Evolutionary conservation across 2,329 filamentous ascomycete species (phyloP).

Genomic region (Talaromyces sp.): DNA sequence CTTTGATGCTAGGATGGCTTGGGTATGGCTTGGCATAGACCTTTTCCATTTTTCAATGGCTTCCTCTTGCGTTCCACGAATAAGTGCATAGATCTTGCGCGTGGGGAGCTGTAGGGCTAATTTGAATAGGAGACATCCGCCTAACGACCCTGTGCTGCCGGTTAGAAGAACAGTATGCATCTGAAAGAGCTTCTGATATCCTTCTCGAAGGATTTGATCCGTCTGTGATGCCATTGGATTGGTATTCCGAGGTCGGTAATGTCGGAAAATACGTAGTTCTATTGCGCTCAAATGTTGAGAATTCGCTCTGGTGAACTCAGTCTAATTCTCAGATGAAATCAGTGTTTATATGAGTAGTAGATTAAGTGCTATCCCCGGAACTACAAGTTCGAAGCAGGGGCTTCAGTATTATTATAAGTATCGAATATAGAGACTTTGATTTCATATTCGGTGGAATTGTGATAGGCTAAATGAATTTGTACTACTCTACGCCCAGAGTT

Average conservation of each 20-base stretch:
- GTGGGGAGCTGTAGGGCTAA: slow-evolving; percentile 36
- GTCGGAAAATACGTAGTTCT: slow-evolving; percentile 27
- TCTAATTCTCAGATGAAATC: too few relatives aligned
- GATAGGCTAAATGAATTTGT: too few relatives aligned
- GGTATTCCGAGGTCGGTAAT: slow-evolving; percentile 5
- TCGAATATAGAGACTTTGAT: too few relatives aligned
- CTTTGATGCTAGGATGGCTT: slow-evolving; percentile 27
- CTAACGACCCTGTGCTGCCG: slow-evolving; percentile 35
- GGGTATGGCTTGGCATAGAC: slow-evolving; percentile 32
- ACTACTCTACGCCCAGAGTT: too few relatives aligned
- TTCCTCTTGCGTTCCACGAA: slow-evolving; percentile 25
- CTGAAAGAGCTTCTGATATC: slow-evolving; percentile 30
- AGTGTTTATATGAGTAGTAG: too few relatives aligned
- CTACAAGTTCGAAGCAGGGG: too few relatives aligned
- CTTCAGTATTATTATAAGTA: too few relatives aligned
- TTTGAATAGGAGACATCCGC: slow-evolving; percentile 39
- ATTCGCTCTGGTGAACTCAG: not conserved
- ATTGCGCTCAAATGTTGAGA: not conserved
- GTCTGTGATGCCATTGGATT: slow-evolving; percentile 1
- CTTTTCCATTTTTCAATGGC: slow-evolving; percentile 34
- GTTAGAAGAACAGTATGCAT: slow-evolving; percentile 34
- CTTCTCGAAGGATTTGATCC: slow-evolving; percentile 26
- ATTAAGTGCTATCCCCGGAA: too few relatives aligned
- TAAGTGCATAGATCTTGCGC: slow-evolving; percentile 33
- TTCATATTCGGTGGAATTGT: too few relatives aligned